phyloP scores from a whole-genome alignment of 345 rosid species.

The Brassica nigra region DNA sequence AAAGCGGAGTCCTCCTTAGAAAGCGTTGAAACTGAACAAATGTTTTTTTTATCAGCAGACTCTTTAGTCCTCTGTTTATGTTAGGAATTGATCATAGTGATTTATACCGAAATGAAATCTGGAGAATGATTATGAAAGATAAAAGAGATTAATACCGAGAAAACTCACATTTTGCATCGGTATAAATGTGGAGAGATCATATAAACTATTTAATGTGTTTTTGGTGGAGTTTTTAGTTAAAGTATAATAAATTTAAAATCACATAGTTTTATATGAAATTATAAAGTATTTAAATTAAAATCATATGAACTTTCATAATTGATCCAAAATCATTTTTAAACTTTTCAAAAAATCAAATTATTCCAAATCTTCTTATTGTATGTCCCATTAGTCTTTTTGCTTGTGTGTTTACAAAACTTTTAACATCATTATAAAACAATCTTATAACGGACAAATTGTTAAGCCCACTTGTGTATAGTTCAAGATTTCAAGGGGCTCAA shows the following conservation, averaged over 20 bases:
- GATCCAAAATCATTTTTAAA: too few relatives aligned
- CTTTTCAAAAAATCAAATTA: background rate
- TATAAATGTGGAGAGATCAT: background rate
- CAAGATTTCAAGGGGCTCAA: too few relatives aligned
- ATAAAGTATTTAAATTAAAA: too few relatives aligned
- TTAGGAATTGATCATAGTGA: background rate
- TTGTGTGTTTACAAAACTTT: too few relatives aligned
- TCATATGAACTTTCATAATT: background rate
- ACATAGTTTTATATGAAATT: background rate
- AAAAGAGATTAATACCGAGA: background rate
- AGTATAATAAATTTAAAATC: too few relatives aligned
- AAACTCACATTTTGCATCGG: background rate
- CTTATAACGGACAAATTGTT: too few relatives aligned
- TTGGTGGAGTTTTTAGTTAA: too few relatives aligned
- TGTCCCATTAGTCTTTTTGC: too few relatives aligned
- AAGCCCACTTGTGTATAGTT: too few relatives aligned
- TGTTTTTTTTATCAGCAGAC: background rate
- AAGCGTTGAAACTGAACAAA: background rate
- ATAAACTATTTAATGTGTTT: too few relatives aligned
- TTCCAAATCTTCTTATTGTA: background rate
- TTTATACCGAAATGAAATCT: background rate
- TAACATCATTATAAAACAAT: too few relatives aligned
- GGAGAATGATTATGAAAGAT: background rate
- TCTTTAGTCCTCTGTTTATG: background rate
- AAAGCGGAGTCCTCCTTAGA: background rate